These are phyloP conservation scores for Pythium dissimile DNA, from an alignment of 352 stramenopile genomes.

Conservation along the genomic window DNA sequence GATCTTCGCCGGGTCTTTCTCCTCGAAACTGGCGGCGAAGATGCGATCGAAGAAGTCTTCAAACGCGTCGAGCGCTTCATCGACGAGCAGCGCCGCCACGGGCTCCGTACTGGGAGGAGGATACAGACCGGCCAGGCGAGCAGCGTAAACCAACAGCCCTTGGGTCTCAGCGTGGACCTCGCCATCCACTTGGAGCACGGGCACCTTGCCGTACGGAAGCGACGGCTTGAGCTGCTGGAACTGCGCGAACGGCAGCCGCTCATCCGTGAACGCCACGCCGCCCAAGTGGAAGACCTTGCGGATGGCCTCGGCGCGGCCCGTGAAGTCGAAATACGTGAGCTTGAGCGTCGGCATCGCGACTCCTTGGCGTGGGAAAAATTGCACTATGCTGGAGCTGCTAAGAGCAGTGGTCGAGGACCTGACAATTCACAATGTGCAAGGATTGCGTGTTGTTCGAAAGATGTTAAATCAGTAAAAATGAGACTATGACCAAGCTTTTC, in stretches of 20 bases:
- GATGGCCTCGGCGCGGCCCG: slow-evolving; percentile 28
- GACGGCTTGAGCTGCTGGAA: slow-evolving; percentile 19
- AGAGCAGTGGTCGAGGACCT: not conserved
- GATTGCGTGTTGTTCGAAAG: not conserved
- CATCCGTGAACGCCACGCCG: slow-evolving; percentile 33
- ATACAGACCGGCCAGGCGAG: slow-evolving; percentile 28
- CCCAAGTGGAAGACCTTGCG: slow-evolving; percentile 24
- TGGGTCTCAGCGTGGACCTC: slow-evolving; percentile 24
- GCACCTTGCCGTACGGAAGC: slow-evolving; percentile 30
- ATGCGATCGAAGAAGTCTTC: slow-evolving; percentile 23
- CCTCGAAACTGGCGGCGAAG: slow-evolving; percentile 17
- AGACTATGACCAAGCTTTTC: too few species aligned
- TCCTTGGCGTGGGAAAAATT: not conserved
- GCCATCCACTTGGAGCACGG: slow-evolving; percentile 28
- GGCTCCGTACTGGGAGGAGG: slow-evolving; percentile 21
- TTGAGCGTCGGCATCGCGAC: slow-evolving; percentile 15
- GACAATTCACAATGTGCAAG: slow-evolving; percentile 27
- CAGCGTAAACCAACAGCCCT: slow-evolving; percentile 33
- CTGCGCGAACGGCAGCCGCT: slow-evolving; percentile 16
- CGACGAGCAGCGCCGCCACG: slow-evolving; percentile 19
- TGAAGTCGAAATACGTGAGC: slow-evolving; percentile 37
- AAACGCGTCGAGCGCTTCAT: slow-evolving; percentile 31
- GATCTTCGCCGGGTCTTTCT: slow-evolving; percentile 15
- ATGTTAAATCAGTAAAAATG: too few species aligned
- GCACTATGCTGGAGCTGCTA: too few species aligned